These are phyloP conservation scores for Xerocomellus intermedius DNA, from an alignment of 768 basidiomycete species.

Conservation along the genomic window DNA sequence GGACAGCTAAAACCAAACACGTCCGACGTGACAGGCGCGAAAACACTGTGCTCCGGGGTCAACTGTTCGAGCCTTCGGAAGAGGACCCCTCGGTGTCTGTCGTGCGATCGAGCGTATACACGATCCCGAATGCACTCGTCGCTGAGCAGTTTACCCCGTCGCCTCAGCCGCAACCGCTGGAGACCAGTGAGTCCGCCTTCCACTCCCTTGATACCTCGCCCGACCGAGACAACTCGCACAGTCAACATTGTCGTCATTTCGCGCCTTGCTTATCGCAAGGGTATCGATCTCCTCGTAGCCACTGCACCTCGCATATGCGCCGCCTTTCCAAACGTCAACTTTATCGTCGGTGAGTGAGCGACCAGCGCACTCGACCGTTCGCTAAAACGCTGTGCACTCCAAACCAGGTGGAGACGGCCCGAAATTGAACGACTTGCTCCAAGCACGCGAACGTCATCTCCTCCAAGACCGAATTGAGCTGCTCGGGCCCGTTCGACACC, in stretches of 20 bases:
- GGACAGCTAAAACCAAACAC: background rate
- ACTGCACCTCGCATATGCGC: slow-evolving; percentile 88
- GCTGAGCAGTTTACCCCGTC: slow-evolving; percentile 82
- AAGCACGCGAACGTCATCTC: slow-evolving; percentile 89
- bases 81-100: slow-evolving; percentile 43
- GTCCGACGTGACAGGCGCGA: slow-evolving; percentile 64
- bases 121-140: slow-evolving; percentile 91
- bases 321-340: slow-evolving; percentile 81
- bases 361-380: background rate
- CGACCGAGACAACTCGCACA: slow-evolving; percentile 27
- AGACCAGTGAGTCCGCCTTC: slow-evolving; percentile 47
- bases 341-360: slow-evolving; percentile 65
- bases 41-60: slow-evolving; percentile 89
- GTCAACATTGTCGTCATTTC: slow-evolving; percentile 92
- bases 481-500: slow-evolving; percentile 75
- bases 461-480: slow-evolving; percentile 92
- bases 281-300: slow-evolving; percentile 92
- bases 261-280: slow-evolving; percentile 91
- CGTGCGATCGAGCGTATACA: slow-evolving; percentile 68
- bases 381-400: background rate
- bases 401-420: slow-evolving; percentile 89
- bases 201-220: too few relatives aligned
- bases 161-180: slow-evolving; percentile 40
- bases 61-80: slow-evolving; percentile 57
- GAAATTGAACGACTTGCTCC: slow-evolving; percentile 89